A percentile compares a stretch with the other conserved stretches of the same genome.
These are phyloP conservation scores for Spathaspora girioi DNA, from an alignment of 805 yeast species.

Conservation along the genomic window DNA sequence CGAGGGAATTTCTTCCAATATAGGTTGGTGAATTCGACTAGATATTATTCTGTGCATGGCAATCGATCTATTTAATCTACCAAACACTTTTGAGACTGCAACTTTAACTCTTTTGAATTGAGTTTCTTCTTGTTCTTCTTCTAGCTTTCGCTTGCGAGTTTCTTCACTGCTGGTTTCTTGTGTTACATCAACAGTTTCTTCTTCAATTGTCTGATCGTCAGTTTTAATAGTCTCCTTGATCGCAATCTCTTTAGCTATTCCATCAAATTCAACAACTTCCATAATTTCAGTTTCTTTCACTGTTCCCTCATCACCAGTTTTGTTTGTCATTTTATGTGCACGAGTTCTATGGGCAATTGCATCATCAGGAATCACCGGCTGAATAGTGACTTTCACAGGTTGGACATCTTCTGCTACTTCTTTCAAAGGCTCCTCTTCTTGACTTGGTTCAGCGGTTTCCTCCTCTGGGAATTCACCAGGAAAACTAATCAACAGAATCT, in stretches of 20 bases:
- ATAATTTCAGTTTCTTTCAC: background rate
- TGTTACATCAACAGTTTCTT: background rate
- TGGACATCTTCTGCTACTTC: background rate
- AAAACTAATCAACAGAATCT: too few relatives aligned
- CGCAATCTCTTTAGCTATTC: background rate
- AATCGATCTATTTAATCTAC: background rate
- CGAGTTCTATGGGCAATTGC: background rate
- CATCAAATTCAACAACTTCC: too few relatives aligned
- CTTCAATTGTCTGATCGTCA: background rate
- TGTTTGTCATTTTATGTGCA: background rate
- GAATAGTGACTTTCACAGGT: background rate
- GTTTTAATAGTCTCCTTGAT: background rate
- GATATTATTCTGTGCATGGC: background rate
- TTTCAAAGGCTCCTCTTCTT: background rate
- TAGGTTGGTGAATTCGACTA: background rate
- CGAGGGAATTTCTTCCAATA: constrained; percentile 1
- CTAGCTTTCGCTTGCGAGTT: background rate
- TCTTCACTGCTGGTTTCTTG: too few relatives aligned
- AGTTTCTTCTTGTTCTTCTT: background rate
- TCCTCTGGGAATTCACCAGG: background rate
- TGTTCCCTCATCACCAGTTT: background rate
- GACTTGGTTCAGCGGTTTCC: background rate
- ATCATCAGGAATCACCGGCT: background rate
- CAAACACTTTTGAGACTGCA: background rate
- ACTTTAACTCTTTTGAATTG: background rate